Percentiles rank a stretch among this genome's conserved stretches.
These are phyloP conservation scores for Fusarium xyrophilum DNA, from an alignment of 2,329 filamentous ascomycete genomes.

Conservation along the genomic window DNA sequence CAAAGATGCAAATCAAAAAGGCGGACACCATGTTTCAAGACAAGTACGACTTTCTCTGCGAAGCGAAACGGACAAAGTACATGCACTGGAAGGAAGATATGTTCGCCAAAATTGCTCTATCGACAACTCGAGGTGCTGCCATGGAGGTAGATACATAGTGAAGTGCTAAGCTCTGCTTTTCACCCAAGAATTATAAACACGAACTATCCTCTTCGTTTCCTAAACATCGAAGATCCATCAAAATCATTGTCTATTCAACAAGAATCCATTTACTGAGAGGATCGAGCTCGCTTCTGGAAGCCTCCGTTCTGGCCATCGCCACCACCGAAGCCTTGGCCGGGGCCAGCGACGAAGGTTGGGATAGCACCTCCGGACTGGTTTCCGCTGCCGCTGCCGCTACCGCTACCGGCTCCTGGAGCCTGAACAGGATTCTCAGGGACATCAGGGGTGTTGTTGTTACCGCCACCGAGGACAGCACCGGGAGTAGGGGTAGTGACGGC, in stretches of 20 bases:
- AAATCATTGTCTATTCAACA: slow-evolving; percentile 5
- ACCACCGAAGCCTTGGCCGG: slow-evolving; percentile 19
- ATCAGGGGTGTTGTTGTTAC: slow-evolving; percentile 1
- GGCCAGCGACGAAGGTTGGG: slow-evolving; percentile 27
- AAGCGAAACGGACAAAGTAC: slow-evolving; percentile 67
- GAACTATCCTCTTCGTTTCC: slow-evolving; percentile 28
- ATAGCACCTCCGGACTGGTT: slow-evolving; percentile 3
- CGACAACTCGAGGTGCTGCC: slow-evolving; percentile 36
- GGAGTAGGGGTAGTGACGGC: not conserved
- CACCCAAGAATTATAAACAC: slow-evolving; percentile 35
- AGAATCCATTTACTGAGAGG: slow-evolving; percentile 10
- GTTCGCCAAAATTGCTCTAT: slow-evolving; percentile 61
- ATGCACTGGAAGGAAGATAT: slow-evolving; percentile 69
- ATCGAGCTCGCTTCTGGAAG: slow-evolving; percentile 23
- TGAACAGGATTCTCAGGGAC: slow-evolving; percentile 1
- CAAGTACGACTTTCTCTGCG: slow-evolving; percentile 73
- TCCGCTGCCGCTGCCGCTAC: not conserved
- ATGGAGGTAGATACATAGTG: slow-evolving; percentile 48
- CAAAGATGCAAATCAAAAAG: slow-evolving; percentile 54
- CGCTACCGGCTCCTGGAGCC: slow-evolving; percentile 10
- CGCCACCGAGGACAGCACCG: slow-evolving; percentile 2
- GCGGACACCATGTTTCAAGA: slow-evolving; percentile 78
- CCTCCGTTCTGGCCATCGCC: slow-evolving; percentile 9
- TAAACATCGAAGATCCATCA: slow-evolving; percentile 12
- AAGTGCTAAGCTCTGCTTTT: slow-evolving; percentile 38